phyloP scores from a whole-genome alignment of 139 green algal genomes.

The Diplosphaera chodatii region DNA sequence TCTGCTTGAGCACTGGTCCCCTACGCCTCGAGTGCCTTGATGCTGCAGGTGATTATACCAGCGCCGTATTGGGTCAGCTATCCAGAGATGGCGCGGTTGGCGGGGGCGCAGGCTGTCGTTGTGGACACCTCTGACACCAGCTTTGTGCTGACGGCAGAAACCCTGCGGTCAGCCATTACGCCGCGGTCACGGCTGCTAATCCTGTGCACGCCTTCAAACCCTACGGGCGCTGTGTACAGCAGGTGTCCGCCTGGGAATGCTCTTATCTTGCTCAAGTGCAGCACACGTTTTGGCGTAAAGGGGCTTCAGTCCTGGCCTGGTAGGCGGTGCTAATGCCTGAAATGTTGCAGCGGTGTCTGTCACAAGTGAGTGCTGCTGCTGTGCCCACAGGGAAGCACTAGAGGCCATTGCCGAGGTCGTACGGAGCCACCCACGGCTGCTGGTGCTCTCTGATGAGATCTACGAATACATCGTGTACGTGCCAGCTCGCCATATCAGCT shows the following conservation, averaged over 20 bases:
- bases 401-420: constrained; percentile 79
- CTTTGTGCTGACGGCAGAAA: constrained; percentile 74
- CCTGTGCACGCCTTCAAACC: constrained; percentile 95
- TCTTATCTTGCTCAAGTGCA: too few species aligned
- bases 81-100: constrained; percentile 90
- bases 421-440: constrained; percentile 74
- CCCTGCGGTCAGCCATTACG: constrained; percentile 72
- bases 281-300: too few species aligned
- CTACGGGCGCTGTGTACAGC: constrained; percentile 84
- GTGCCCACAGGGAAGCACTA: constrained; percentile 45
- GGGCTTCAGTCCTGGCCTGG: too few species aligned
- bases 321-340: too few species aligned
- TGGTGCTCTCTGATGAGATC: constrained; percentile 83
- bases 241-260: too few species aligned
- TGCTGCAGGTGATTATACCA: constrained; percentile 85
- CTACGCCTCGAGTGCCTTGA: too few species aligned
- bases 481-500: constrained; percentile 74
- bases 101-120: constrained; percentile 73
- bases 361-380: not conserved
- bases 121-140: constrained; percentile 51
- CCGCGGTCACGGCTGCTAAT: constrained; percentile 84
- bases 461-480: constrained; percentile 94
- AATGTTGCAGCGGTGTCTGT: not conserved
- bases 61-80: constrained; percentile 97
- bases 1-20: constrained; percentile 47